phyloP scores from a whole-genome alignment of 1,284 basidiomycete genomes.

The Naganishia cerealis region DNA sequence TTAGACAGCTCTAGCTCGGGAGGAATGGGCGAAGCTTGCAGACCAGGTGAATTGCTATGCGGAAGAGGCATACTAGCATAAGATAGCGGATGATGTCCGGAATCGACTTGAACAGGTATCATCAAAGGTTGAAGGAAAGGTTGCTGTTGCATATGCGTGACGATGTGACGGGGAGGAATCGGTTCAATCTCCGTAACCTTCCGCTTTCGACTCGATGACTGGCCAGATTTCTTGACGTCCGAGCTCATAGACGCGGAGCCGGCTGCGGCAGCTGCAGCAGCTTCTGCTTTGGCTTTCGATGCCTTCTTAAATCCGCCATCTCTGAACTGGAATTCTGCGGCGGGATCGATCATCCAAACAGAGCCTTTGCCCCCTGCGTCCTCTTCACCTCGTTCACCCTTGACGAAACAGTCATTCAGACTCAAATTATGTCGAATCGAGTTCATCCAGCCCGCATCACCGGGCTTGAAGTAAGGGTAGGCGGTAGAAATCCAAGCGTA shows the following conservation, averaged over 20 bases:
- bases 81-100: not conserved
- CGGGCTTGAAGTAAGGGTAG: conserved; percentile 87
- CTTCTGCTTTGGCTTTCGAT: conserved; percentile 28
- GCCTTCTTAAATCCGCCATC: conserved; percentile 41
- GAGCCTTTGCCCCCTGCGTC: conserved; percentile 53
- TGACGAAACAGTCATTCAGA: conserved; percentile 75
- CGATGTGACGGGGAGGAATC: not conserved
- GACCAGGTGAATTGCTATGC: conserved; percentile 9
- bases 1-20: conserved; percentile 17
- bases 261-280: conserved; percentile 19
- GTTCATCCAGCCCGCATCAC: conserved; percentile 86
- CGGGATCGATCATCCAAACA: conserved; percentile 54
- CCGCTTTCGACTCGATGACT: conserved; percentile 17
- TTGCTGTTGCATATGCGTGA: not conserved
- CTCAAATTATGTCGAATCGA: conserved; percentile 90
- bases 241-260: not conserved
- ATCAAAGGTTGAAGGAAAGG: conserved; percentile 12
- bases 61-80: conserved; percentile 2
- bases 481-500: conserved; percentile 93
- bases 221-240: conserved; percentile 18
- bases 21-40: conserved; percentile 24
- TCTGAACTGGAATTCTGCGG: conserved; percentile 38
- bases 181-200: conserved; percentile 16
- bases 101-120: conserved; percentile 9
- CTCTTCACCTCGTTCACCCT: conserved; percentile 55